Base-by-base conservation (phyloP, 805 yeast species). In the Kuraishia hungarica region DNA sequence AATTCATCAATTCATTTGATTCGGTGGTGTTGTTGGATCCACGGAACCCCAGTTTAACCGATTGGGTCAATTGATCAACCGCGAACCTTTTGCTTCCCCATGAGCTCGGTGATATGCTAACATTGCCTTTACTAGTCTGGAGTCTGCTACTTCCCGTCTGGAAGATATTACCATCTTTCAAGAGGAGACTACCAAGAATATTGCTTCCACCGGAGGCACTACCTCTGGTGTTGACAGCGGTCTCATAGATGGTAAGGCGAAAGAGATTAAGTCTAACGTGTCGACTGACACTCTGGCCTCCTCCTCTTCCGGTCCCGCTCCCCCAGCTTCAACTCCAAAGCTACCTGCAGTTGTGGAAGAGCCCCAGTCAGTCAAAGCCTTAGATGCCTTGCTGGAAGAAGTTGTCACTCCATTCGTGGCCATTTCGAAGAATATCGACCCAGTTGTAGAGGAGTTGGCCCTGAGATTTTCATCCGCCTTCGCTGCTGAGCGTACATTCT, bases 131-230 rank as follows among this genome's bases (percentile, higher is more conserved):
- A 28, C 67, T 64, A 79, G 96, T 61, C 80, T 91, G 62, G 97
- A 91, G 69, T 93, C 96, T 17, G 97, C 97, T 39, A 89, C 97
- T 10, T 86, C 96, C 5, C 83, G 97, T 52, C 81, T 91, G 61
- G 97, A 91, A 65, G 97, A 91, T 68, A 83, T 91, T 51, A 89
- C 96, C 29, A 78, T 87, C 54, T 84, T 79, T 67, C 96, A 89
- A 66, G 89, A 85, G 62, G 82, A 81, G 46, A 75, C 80, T 51
- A 64, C 74, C 47, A 55, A 49, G 54, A 48, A 28, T 60, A 59
- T 23, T 17, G 43, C 58, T 28, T 51, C 57, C 23, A 55, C 46
- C 39, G 56, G 51, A 28, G 51, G 52, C 39, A 58, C 29, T 35
- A 62, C 60, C 23, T 58, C 56, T 49, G 65, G 50, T 49, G 60